Percentiles rank a stretch among this genome's conserved stretches.
phyloP scores from a whole-genome alignment of 176 grass and related monocot species.

The Musa itinerans region DNA sequence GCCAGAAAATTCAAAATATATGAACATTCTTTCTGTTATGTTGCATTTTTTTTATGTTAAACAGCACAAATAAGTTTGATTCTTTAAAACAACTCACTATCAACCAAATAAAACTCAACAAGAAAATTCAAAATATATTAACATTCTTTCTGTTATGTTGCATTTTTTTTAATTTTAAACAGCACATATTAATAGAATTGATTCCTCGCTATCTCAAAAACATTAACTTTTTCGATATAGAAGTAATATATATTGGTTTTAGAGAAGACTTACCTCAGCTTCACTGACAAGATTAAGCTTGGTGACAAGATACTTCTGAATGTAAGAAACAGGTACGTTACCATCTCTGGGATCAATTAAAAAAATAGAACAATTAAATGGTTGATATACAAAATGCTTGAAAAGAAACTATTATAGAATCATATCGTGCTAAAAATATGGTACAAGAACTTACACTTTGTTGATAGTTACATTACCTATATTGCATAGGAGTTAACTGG shows the following conservation, averaged over 20 bases:
- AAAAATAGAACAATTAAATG: background rate
- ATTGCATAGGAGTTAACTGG: no score
- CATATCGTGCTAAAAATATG: no score
- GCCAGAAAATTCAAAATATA: background rate
- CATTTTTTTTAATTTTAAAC: no score
- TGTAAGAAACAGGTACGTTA: conserved; percentile 44
- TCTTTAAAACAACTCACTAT: no score
- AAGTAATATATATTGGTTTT: background rate
- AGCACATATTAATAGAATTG: background rate
- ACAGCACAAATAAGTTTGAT: background rate
- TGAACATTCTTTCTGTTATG: background rate
- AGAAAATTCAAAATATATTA: background rate
- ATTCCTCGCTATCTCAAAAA: background rate
- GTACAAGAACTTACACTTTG: no score
- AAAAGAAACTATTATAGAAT: conserved; percentile 9
- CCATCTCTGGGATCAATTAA: conserved; percentile 49
- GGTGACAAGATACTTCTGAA: conserved; percentile 57
- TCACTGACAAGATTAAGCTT: conserved; percentile 64
- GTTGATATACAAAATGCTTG: background rate
- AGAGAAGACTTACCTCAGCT: conserved; percentile 46
- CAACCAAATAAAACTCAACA: background rate
- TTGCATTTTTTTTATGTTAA: no score
- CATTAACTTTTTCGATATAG: background rate
- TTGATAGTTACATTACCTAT: no score
- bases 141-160: background rate